phyloP scores from a whole-genome alignment of 805 yeast genomes.

The Yamadazyma philogaea region DNA sequence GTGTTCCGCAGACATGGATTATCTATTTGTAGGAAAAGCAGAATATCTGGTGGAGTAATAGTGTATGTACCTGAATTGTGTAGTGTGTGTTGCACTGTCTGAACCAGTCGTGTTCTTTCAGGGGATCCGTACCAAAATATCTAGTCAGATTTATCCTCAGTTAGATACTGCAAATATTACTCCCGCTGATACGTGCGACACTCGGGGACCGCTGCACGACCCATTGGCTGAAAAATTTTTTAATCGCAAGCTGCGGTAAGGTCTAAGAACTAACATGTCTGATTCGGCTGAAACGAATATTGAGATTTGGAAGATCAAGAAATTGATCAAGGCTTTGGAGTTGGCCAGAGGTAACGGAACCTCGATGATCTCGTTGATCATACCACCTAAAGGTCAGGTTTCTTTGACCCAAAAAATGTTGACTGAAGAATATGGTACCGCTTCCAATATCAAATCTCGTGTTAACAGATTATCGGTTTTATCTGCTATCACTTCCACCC shows the following conservation, averaged over 20 bases:
- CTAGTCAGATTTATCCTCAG: too few species aligned
- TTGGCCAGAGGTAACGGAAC: constrained; percentile 98
- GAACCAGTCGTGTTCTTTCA: too few species aligned
- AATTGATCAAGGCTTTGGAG: constrained; percentile 82
- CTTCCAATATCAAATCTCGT: constrained; percentile 95
- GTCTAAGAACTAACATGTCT: constrained; percentile 19
- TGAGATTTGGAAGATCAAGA: constrained; percentile 98
- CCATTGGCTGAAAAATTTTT: constrained; percentile 3
- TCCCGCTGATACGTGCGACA: background rate
- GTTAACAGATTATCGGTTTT: constrained; percentile 94
- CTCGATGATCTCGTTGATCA: constrained; percentile 94
- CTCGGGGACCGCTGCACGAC: background rate
- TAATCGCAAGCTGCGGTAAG: constrained; percentile 22
- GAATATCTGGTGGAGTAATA: background rate
- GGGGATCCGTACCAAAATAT: too few species aligned
- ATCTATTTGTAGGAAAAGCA: background rate
- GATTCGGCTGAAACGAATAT: constrained; percentile 92
- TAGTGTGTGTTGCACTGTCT: too few species aligned
- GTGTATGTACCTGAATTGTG: too few species aligned
- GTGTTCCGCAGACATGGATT: background rate
- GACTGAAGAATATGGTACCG: constrained; percentile 98
- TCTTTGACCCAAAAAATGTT: constrained; percentile 84
- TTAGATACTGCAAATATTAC: background rate
- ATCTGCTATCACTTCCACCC: constrained; percentile 97
- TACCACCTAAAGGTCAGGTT: constrained; percentile 94